Evolutionary conservation across 176 grass and related monocot species (phyloP), one percentile per base, ranked within the genome.

Genomic region (Rhynchospora breviuscula): DNA sequence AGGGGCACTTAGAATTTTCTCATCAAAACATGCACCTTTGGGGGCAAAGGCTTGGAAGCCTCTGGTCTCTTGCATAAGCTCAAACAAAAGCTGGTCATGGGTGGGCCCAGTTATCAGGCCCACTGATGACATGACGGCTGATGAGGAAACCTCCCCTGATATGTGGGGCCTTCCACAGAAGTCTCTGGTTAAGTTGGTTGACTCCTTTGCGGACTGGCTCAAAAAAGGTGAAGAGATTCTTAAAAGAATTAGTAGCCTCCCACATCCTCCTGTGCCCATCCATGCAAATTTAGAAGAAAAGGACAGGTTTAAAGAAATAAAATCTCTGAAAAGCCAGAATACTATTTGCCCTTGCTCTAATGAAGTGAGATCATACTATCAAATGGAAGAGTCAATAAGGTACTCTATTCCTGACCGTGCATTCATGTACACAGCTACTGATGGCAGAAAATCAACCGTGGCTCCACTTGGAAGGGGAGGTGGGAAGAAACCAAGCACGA

Each of bases 171-270:
- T 99, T 85, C 93, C 93, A 10, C 96, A 99, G 81, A 99, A 99
- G 85, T 95, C 94, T 90, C 89, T 99, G 78, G 93, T 99, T 22
- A 99, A 99, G 82, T 86, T 99, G 81, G 96, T 99, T 2, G 96
- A 99, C 84, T 93, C 93, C 79, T 99, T 99, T 91, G 91, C 96
- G 84, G 95, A 99, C 84, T 99, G 96, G 96, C 88, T 99, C 81
- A 99, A 99, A 91, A 91, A 91, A 90, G 93, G 96, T 59, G 91
- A 92, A 86, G 93, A 95, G 78, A 99, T 93, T 44, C 93, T 99
- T 77, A 88, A 95, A 79, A 91, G 94, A 73, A 93, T 99, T 67
- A 93, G 96, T 86, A 91, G 89, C 79, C 93, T 99, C 70, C 92
- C 92, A 78, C 78, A 85, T 29, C 89, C 96, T 85, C 96, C 96